Percentiles rank a stretch among this genome's conserved stretches.
Evolutionary conservation across 176 grass and related monocot genomes (phyloP).

Genomic region (Tillandsia leiboldiana): DNA sequence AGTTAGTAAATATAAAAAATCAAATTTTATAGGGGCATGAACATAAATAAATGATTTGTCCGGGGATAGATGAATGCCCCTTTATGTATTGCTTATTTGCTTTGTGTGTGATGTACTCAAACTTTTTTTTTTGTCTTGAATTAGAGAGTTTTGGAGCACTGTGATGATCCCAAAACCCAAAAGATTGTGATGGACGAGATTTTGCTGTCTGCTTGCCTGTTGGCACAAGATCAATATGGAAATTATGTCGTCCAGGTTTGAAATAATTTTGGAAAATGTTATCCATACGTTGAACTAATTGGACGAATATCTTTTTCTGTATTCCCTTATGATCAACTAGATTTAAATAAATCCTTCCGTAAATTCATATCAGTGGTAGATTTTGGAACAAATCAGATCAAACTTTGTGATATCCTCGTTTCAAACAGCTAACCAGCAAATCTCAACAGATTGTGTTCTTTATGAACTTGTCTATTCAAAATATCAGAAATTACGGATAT

Average conservation of each 20-base stretch:
- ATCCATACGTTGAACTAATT: background rate
- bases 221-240: conserved; percentile 83
- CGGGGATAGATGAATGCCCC: no score
- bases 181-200: conserved; percentile 80
- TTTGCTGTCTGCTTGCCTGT: conserved; percentile 65
- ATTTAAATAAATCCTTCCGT: no score
- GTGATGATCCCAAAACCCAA: conserved; percentile 57
- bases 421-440: background rate
- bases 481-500: no score
- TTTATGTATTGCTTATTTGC: no score
- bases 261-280: background rate
- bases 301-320: background rate
- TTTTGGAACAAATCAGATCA: no score
- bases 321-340: no score
- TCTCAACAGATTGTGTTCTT: background rate
- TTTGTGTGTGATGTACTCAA: background rate
- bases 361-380: no score
- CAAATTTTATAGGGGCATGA: no score
- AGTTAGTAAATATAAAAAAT: no score
- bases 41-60: no score
- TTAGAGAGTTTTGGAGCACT: conserved; percentile 81
- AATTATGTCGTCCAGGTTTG: conserved; percentile 87
- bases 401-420: no score
- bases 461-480: background rate
- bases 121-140: conserved; percentile 25